Evolutionary conservation across 495 filamentous ascomycete genomes (phyloP).

Genomic region (Daldinia caldariorum): DNA sequence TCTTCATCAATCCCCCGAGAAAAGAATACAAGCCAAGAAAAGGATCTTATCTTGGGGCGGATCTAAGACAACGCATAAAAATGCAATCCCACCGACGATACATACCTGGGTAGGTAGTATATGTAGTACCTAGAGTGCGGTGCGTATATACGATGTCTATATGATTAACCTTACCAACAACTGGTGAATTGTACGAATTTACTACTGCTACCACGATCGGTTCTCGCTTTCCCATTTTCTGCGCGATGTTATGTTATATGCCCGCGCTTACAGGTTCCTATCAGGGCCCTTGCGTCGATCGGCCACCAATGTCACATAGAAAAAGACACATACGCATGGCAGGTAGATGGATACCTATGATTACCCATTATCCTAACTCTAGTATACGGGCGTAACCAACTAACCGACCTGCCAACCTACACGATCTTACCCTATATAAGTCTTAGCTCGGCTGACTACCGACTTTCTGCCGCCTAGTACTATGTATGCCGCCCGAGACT

Average conservation of each 20-base stretch:
- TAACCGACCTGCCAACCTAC: no score
- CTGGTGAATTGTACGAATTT: not conserved
- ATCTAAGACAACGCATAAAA: conserved; percentile 11
- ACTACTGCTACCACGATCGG: not conserved
- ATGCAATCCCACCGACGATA: not conserved
- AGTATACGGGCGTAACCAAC: not conserved
- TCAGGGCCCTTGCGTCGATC: conserved; percentile 12
- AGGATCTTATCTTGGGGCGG: conserved; percentile 1
- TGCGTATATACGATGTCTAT: not conserved
- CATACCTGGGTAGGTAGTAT: no score
- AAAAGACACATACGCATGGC: not conserved
- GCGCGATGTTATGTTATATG: conserved; percentile 24
- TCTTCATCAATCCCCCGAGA: conserved; percentile 12
- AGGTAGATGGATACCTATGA: not conserved
- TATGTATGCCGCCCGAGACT: not conserved
- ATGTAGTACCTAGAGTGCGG: not conserved
- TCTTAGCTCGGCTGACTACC: not conserved
- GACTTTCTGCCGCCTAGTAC: not conserved
- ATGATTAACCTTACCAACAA: not conserved
- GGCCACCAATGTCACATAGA: conserved; percentile 1
- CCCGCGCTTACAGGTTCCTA: conserved; percentile 9
- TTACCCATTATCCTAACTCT: not conserved
- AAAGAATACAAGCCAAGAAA: not conserved
- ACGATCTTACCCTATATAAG: not conserved
- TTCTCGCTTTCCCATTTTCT: conserved; percentile 22